Base-by-base conservation (phyloP, 495 filamentous ascomycete species). In the Staphylotrichum tortipilum region DNA sequence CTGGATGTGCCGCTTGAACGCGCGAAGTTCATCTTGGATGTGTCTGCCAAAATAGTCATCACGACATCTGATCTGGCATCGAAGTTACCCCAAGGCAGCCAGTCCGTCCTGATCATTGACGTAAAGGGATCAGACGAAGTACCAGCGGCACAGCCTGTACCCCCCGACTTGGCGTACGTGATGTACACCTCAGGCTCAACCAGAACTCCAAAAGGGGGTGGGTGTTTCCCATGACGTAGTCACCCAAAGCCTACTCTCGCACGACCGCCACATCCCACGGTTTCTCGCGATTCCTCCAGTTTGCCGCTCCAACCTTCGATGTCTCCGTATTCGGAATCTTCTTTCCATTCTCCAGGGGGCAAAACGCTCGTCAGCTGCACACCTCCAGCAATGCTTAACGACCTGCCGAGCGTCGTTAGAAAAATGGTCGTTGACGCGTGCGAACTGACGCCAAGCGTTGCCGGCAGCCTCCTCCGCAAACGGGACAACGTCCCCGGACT, bases 161-260 rank as follows among this genome's bases (percentile, higher is more conserved):
- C 65, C 2, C 39, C 54, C 1, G 74, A 86, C 55, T 57, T 87
- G 7, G 89, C 88, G 15, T 95, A 94, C 65, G 77, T 95, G 36
- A 86, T 95, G 79, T 95, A 94, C 57, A 95, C 89, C 1, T 89
- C 84, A 12, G 89, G 89, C 11, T 89, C 86, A 7, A 94, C 88
- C 0, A 89, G 89, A 15, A 77, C 77, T 3, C 89, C 89, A 2
- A 95, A 95, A 68, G 89, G 89, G 0, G 89, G n/a, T 94, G 2
- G 72, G 72, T 0, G 68, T 94, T 29, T 84, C 86, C 22, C 89
- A 95, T 68, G 64, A 72, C 10, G 85, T 89, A n/a, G 88, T 70
- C 18, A 82, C 84, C 2, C 88, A 91, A 55, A 81, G 78, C 51
- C 64, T 94, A 12, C 75, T 91, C 30, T 84, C 87, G 5, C 88